phyloP scores from a whole-genome alignment of 2,329 filamentous ascomycete species.

The Cadophora sp. region DNA sequence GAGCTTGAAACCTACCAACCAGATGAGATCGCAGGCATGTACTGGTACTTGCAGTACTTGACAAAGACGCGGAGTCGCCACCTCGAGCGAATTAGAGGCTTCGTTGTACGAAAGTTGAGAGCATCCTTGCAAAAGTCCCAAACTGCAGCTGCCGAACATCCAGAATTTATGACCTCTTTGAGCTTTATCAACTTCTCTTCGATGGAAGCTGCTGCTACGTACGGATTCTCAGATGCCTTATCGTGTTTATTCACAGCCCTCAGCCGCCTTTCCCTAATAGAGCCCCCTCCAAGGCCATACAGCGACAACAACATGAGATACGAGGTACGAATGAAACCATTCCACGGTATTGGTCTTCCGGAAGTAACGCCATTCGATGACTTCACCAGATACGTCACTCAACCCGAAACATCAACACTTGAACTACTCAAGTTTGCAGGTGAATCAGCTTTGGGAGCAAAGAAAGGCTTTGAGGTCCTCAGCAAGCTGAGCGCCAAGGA shows the following conservation, averaged over 20 bases:
- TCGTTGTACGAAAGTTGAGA: slow-evolving; percentile 52
- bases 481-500: slow-evolving; percentile 58
- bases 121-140: slow-evolving; percentile 23
- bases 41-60: slow-evolving; percentile 84
- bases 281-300: slow-evolving; percentile 55
- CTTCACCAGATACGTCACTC: slow-evolving; percentile 52
- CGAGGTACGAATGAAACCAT: slow-evolving; percentile 75
- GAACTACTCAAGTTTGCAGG: slow-evolving; percentile 45
- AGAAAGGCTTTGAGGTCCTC: slow-evolving; percentile 62
- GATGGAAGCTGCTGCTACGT: slow-evolving; percentile 69
- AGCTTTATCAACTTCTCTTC: slow-evolving; percentile 65
- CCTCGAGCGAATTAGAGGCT: slow-evolving; percentile 74
- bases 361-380: slow-evolving; percentile 62
- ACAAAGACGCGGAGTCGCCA: slow-evolving; percentile 67
- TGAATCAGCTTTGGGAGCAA: slow-evolving; percentile 46
- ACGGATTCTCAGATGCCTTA: slow-evolving; percentile 57
- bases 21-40: slow-evolving; percentile 87
- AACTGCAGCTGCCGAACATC: slow-evolving; percentile 43
- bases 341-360: slow-evolving; percentile 63
- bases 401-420: slow-evolving; percentile 46
- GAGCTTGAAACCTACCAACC: slow-evolving; percentile 89
- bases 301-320: slow-evolving; percentile 64
- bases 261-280: slow-evolving; percentile 46
- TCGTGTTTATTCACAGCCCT: slow-evolving; percentile 61
- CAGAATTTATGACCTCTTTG: slow-evolving; percentile 56